phyloP scores from a whole-genome alignment of 169 alveolate genomes.

The Babesia caballi region DNA sequence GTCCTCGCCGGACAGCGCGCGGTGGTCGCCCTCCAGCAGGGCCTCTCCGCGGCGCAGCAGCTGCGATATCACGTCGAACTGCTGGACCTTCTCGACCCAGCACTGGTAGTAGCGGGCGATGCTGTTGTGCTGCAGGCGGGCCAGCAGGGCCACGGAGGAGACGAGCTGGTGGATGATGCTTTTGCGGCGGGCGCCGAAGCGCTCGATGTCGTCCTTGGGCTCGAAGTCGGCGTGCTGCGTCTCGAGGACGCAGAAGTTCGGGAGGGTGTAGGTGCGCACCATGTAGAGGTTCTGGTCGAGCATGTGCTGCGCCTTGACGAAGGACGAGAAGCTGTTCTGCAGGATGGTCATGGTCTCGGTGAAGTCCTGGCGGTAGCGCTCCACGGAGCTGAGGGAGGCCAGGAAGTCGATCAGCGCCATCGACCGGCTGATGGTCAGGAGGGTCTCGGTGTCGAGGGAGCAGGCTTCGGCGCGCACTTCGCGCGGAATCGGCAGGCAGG shows the following conservation, averaged over 20 bases:
- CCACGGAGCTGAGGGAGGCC: neutral
- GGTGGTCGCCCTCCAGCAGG: neutral
- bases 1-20: neutral
- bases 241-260: slow-evolving; percentile 36
- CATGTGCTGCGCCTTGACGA: slow-evolving; percentile 41
- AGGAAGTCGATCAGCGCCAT: neutral
- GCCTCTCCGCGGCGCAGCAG: slow-evolving; percentile 5
- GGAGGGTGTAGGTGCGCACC: slow-evolving; percentile 26
- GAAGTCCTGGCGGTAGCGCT: slow-evolving; percentile 39
- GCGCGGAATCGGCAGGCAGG: no score
- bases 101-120: slow-evolving; percentile 62
- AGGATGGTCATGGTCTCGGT: slow-evolving; percentile 16
- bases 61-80: neutral
- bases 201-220: slow-evolving; percentile 7
- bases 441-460: slow-evolving; percentile 7
- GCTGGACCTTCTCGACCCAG: slow-evolving; percentile 50
- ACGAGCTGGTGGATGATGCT: slow-evolving; percentile 28
- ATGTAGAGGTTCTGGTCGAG: slow-evolving; percentile 58
- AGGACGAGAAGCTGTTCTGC: neutral
- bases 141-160: slow-evolving; percentile 34
- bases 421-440: slow-evolving; percentile 6
- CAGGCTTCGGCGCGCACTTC: neutral
- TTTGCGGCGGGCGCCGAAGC: slow-evolving; percentile 12
- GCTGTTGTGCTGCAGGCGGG: slow-evolving; percentile 59
- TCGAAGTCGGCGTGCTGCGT: slow-evolving; percentile 4